Evolutionary conservation across 306 rosid species (phyloP), one percentile per base, ranked within the genome.

Genomic region (Macrotyloma uniflorum): DNA sequence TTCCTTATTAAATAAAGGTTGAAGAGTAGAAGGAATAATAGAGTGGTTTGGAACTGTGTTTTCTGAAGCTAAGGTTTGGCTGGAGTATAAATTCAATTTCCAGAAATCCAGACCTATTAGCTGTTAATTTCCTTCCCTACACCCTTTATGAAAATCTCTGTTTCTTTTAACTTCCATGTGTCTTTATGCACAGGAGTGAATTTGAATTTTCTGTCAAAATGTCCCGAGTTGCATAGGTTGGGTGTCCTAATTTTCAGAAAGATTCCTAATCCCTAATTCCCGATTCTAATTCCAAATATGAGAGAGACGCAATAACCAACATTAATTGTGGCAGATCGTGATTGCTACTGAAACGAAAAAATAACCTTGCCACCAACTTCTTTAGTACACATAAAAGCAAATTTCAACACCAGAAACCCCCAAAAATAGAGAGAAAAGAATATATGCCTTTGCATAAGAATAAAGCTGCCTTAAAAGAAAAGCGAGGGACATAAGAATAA

Each of bases 341-440:
- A 54, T 33, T 54, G 53, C 65, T 23, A 77, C 65, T 55, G 38
- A 80, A 77, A 71, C 30, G 63, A 24, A 55, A 73, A 47, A 38
- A 78, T 65, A 71, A 72, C 63, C 79, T 54, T 32, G 68, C 66
- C 70, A 75, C 77, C 62, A 82, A 59, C 74, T 61, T 66, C 54
- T 19, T 70, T 28, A 22, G 23, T 33, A 83, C 23, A 51, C 47
- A 59, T 30, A 74, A 80, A 82, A 73, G 86, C 76, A 77, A 35
- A 62, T 22, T 35, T 54, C 76, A 83, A 68, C 63, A 50, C 71
- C 64, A 61, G 11, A 66, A 50, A 5, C 3, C 33, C 7, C 14
- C 0, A 6, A 15, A 57, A 47, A 71, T 28, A 53, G 53, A 63
- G 54, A 72, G 49, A 61, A 28, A 59, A 75, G 59, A 70, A 84